Base-by-base conservation (phyloP, 257 asterid species). In the Przewalskia tangutica region DNA sequence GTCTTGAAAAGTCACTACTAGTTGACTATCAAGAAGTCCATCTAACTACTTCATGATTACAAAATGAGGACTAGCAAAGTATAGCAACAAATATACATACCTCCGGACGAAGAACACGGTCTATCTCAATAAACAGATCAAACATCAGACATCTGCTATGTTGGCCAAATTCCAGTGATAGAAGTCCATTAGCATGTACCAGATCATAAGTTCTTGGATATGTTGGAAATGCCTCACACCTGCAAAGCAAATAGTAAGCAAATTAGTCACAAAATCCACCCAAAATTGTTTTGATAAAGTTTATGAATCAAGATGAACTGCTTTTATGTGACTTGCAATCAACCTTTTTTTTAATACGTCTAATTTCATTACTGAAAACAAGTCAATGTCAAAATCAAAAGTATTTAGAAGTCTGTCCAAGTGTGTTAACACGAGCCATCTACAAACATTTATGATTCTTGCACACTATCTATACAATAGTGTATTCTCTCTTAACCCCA, bases 51-150 rank as follows among this genome's bases (percentile, higher is more conserved):
- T 44, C 44, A 73, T 73, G 58, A 13, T 73, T 50, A 23, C 23
- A 27, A 73, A 73, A 50, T 23, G 23, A 73, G 79, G 40, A 46
- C 18, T 20, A 46, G 60, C 60, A 12, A 48, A 4, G 14, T 48
- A 56, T 23, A 50, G 62, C 44, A 73, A 50, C 62, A 73, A 50
- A 23, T 23, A 73, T 0, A 83, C 67, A 27, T 92, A 97, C 99
- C 98, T 97, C 99, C 4, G 99, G 98, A 83, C 98, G 98, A 84
- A 96, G 98, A 85, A 97, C 77, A 78, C 99, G 99, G 80, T 97
- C 99, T 7, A 97, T 90, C 91, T 97, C 99, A 9, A 89, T 82
- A 81, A 97, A 90, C 77, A 94, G 81, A 88, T 94, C 96, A 13
- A 90, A 85, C 93, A 90, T 87, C 73, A 83, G 94, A 86, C 99